Evolutionary conservation across 2,329 filamentous ascomycete genomes (phyloP), one percentile per base, ranked within the genome.

Genomic region (Neofusicoccum kwambonambiense): DNA sequence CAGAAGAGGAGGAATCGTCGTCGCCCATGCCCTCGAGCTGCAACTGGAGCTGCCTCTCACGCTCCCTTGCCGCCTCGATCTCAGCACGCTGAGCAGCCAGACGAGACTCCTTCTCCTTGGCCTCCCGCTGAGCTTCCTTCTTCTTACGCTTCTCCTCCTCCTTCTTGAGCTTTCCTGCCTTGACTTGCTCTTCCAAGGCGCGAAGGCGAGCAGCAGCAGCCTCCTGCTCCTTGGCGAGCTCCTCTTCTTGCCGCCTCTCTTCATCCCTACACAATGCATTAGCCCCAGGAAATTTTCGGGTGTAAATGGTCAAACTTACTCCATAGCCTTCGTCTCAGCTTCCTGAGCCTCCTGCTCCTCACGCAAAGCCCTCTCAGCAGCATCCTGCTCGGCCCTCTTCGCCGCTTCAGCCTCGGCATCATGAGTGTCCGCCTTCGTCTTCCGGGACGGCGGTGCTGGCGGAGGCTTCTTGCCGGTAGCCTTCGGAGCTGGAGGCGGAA

Each of bases 121-220:
- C 87, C 70, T 95, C 92, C 57, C 90, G 90, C 73, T 91, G 84
- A 9, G 93, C 93, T 22, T 92, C 94, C 80, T 97, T 93, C 82
- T 93, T 95, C 71, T 87, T 90, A 68, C 89, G 91, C 83, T 96
- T 97, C 80, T 97, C 95, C 77, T 99, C 95, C 70, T 96, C 91
- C 79, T 97, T 98, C 83, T 92, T 94, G 61, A 98, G 81, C 81
- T 98, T 99, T 72, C 93, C 92, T 74, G 93, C 91, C 68, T 89
- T 89, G 61, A 98, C 93, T 77, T 97, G 93, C 75, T 98, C 93
- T 78, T 99, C 93, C 8, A 99, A 86, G 15, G 92, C 93, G 75
- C 89, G 92, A 27, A 98, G 85, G 58, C 93, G 92, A 68, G 91
- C 90, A 70, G 90, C 88, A 45, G 93, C 89, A 62, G 90, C 92